A percentile compares a stretch with the other conserved stretches of the same genome.
phyloP scores from a whole-genome alignment of 768 basidiomycete genomes.

The Epithele typhae region DNA sequence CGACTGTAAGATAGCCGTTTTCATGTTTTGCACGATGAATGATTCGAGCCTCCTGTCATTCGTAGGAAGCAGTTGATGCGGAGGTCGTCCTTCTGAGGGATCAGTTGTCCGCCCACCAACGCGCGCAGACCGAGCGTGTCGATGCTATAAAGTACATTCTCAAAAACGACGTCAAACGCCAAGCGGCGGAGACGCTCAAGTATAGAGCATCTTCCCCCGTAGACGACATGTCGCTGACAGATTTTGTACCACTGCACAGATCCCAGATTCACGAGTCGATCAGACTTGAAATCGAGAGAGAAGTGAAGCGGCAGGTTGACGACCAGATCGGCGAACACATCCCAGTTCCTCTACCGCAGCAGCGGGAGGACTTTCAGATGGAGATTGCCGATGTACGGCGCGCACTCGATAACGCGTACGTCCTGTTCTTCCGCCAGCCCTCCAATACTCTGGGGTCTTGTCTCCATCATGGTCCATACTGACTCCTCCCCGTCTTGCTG shows the following conservation, averaged over 20 bases:
- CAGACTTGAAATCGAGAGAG: constrained; percentile 34
- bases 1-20: constrained; percentile 23
- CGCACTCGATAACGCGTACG: constrained; percentile 53
- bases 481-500: background rate
- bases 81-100: constrained; percentile 20
- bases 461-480: background rate
- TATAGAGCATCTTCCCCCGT: constrained; percentile 19
- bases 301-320: constrained; percentile 44
- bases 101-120: constrained; percentile 15
- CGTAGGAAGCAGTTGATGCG: constrained; percentile 16
- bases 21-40: background rate
- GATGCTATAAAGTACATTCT: background rate
- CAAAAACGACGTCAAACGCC: constrained; percentile 23
- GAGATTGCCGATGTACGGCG: constrained; percentile 40
- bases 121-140: constrained; percentile 22
- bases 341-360: constrained; percentile 42
- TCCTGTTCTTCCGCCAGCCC: constrained; percentile 11
- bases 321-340: constrained; percentile 44
- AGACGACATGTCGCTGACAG: background rate
- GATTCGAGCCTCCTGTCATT: background rate
- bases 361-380: constrained; percentile 38
- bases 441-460: background rate
- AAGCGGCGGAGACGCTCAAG: constrained; percentile 29
- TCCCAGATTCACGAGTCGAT: constrained; percentile 36
- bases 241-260: constrained; percentile 18